Conservation (phyloP, 805 yeast species). For the Sugiyamaella americana region DNA sequence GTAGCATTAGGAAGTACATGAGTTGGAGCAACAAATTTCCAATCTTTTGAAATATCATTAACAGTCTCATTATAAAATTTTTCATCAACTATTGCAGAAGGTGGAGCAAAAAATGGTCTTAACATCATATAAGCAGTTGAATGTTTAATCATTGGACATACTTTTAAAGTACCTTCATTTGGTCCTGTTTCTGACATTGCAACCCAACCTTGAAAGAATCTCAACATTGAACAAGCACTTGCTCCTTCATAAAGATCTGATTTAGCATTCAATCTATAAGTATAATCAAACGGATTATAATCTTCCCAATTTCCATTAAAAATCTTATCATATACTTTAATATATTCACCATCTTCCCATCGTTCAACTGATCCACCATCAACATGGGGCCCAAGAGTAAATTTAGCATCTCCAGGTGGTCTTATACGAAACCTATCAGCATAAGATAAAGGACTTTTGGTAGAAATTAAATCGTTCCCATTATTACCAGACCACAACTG, state of each 20-base stretch:
- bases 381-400: conserved; percentile 36
- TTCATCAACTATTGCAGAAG: conserved; percentile 7
- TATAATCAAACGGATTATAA: conserved; percentile 37
- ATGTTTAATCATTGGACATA: conserved; percentile 35
- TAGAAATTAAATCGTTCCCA: conserved; percentile 28
- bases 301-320: conserved; percentile 38
- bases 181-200: conserved; percentile 34
- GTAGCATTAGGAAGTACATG: conserved; percentile 37
- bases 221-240: conserved; percentile 34
- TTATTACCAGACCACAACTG: conserved; percentile 30
- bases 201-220: conserved; percentile 43
- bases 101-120: conserved; percentile 34
- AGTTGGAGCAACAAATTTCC: conserved; percentile 22
- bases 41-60: conserved; percentile 1
- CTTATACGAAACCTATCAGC: conserved; percentile 41
- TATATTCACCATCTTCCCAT: conserved; percentile 41
- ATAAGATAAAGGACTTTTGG: conserved; percentile 34
- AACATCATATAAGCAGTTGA: conserved; percentile 37
- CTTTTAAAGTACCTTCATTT: conserved; percentile 37
- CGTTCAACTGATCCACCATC: conserved; percentile 42
- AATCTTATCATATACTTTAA: conserved; percentile 34
- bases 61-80: neutral
- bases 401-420: conserved; percentile 32
- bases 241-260: conserved; percentile 32
- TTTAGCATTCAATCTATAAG: conserved; percentile 32